These are phyloP conservation scores for Bacidia gigantensis DNA, from an alignment of 495 filamentous ascomycete genomes.

Conservation along the genomic window DNA sequence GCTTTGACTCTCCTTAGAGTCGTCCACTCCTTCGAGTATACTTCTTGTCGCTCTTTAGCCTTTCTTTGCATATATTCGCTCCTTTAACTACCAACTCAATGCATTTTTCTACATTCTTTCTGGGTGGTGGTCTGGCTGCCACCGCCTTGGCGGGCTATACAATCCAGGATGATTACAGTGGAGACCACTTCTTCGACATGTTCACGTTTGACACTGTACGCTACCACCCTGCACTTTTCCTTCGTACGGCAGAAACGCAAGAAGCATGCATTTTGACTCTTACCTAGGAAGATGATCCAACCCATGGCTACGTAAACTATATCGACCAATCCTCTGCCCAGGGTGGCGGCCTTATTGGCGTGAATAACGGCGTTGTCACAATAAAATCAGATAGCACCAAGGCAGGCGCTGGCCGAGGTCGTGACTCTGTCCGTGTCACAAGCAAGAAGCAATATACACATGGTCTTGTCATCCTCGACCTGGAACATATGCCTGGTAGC, in stretches of 20 bases:
- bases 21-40: conserved; percentile 1
- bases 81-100: conserved; percentile 19
- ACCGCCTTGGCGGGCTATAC: conserved; percentile 34
- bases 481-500: conserved; percentile 60
- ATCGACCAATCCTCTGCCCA: conserved; percentile 42
- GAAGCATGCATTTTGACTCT: conserved; percentile 5
- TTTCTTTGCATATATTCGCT: conserved; percentile 16
- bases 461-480: conserved; percentile 60
- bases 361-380: conserved; percentile 34
- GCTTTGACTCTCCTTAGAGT: conserved; percentile 3
- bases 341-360: conserved; percentile 39
- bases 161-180: conserved; percentile 33
- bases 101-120: conserved; percentile 30
- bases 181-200: conserved; percentile 39
- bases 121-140: conserved; percentile 29
- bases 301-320: conserved; percentile 33
- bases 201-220: conserved; percentile 37
- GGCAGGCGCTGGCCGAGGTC: conserved; percentile 33
- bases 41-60: conserved; percentile 14
- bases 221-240: conserved; percentile 13
- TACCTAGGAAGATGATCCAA: conserved; percentile 14
- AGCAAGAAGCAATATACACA: conserved; percentile 54
- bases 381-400: conserved; percentile 36
- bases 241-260: conserved; percentile 14
- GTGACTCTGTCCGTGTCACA: conserved; percentile 51